Percentiles rank a stretch among this genome's conserved stretches.
Conservation (phyloP, 192 early-diverging fungal species). For the Dissophora ornata region DNA sequence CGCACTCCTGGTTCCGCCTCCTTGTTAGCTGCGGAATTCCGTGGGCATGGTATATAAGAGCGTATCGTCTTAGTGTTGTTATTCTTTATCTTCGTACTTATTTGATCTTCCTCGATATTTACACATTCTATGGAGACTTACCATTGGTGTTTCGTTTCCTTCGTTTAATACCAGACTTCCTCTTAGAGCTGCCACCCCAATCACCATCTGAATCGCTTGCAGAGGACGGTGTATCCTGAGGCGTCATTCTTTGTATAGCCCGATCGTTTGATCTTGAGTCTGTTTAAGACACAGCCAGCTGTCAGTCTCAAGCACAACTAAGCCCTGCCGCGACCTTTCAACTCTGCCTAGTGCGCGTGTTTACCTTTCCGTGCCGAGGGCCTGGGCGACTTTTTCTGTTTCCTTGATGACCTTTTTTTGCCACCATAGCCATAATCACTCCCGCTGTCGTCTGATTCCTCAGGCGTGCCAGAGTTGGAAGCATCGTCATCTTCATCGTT, state of each 20-base stretch:
- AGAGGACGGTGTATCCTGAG: slow-evolving; percentile 38
- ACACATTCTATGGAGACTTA: slow-evolving; percentile 14
- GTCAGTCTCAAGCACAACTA: not conserved
- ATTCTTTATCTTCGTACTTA: too few relatives aligned
- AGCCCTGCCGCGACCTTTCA: not conserved
- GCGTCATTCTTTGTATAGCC: slow-evolving; percentile 22
- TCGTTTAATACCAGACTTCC: slow-evolving; percentile 20
- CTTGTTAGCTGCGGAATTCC: slow-evolving; percentile 23
- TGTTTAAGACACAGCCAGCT: slow-evolving; percentile 1
- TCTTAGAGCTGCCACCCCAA: slow-evolving; percentile 37
- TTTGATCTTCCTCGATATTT: too few relatives aligned
- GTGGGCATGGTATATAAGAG: too few relatives aligned
- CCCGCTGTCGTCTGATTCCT: slow-evolving; percentile 45
- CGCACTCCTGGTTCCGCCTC: slow-evolving; percentile 37
- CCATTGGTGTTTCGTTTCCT: slow-evolving; percentile 18
- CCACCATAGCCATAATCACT: slow-evolving; percentile 60
- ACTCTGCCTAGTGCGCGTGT: not conserved
- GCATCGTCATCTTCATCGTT: slow-evolving; percentile 48
- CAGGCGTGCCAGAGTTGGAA: slow-evolving; percentile 35
- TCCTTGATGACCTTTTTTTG: slow-evolving; percentile 49
- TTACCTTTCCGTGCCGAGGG: slow-evolving; percentile 52
- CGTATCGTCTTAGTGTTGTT: too few relatives aligned
- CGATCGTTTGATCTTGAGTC: slow-evolving; percentile 28
- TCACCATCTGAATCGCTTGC: slow-evolving; percentile 49
- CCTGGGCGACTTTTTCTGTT: slow-evolving; percentile 55